These are phyloP conservation scores for Podospora appendiculata DNA, from an alignment of 495 filamentous ascomycete species.

Conservation along the genomic window DNA sequence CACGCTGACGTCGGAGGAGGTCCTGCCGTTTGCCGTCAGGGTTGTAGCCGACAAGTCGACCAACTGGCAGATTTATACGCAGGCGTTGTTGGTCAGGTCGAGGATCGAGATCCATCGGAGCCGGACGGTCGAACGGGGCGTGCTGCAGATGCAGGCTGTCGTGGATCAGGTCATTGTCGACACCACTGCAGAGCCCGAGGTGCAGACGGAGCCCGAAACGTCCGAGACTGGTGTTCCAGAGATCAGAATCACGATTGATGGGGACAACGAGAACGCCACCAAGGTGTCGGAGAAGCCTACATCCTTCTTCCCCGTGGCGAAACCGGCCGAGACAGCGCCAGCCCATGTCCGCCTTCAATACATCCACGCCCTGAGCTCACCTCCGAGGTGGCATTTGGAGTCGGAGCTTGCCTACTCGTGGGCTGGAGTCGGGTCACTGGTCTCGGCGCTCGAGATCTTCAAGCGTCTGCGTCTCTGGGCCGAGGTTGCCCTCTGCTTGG, in stretches of 20 bases:
- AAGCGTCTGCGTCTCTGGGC: conserved; percentile 92
- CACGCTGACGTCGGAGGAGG: conserved; percentile 84
- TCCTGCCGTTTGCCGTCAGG: conserved; percentile 79
- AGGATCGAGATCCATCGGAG: conserved; percentile 81
- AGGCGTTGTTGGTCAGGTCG: conserved; percentile 79
- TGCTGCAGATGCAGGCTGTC: conserved; percentile 90
- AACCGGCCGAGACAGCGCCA: conserved; percentile 68
- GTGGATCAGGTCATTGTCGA: conserved; percentile 95
- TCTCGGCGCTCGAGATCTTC: conserved; percentile 92
- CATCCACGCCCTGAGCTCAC: conserved; percentile 72
- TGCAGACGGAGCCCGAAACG: conserved; percentile 10
- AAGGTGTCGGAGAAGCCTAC: conserved; percentile 34
- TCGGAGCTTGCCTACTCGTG: conserved; percentile 87
- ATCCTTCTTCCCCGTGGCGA: conserved; percentile 77
- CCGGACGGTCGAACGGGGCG: conserved; percentile 77
- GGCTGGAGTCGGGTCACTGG: conserved; percentile 77
- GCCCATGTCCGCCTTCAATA: conserved; percentile 69
- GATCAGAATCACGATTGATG: conserved; percentile 28
- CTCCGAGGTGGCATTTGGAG: conserved; percentile 88
- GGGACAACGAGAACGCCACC: conserved; percentile 7
- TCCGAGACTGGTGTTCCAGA: conserved; percentile 18
- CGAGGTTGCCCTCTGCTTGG: conserved; percentile 84
- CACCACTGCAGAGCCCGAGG: conserved; percentile 41
- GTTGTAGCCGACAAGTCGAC: conserved; percentile 83
- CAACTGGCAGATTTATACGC: conserved; percentile 98